These are phyloP conservation scores for Naganishia albida DNA, from an alignment of 1,284 basidiomycete species.

Conservation along the genomic window DNA sequence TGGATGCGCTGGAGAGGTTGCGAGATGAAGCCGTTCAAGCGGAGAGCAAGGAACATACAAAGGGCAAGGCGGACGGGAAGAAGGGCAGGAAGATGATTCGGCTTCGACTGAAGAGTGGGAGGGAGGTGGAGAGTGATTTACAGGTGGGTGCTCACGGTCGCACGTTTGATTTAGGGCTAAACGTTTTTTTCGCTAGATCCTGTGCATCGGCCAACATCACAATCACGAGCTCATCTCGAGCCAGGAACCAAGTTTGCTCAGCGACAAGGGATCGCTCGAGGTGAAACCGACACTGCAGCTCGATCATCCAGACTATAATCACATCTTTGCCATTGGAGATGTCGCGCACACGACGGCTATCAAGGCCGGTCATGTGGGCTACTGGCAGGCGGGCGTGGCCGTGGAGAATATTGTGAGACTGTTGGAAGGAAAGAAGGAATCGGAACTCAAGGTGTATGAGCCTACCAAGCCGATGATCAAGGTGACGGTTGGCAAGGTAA, in stretches of 20 bases:
- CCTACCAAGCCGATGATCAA: slow-evolving; percentile 67
- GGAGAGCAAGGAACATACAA: slow-evolving; percentile 13
- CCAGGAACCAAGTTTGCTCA: slow-evolving; percentile 24
- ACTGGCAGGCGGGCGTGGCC: slow-evolving; percentile 59
- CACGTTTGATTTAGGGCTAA: background rate
- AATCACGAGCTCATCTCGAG: slow-evolving; percentile 64
- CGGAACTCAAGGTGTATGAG: slow-evolving; percentile 61
- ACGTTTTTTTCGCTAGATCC: slow-evolving; percentile 56
- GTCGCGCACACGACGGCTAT: slow-evolving; percentile 50
- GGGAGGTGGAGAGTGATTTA: slow-evolving; percentile 55
- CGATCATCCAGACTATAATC: slow-evolving; percentile 42
- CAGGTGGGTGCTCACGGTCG: slow-evolving; percentile 56
- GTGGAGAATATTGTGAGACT: slow-evolving; percentile 53
- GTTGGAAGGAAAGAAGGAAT: slow-evolving; percentile 37
- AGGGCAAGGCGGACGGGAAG: background rate
- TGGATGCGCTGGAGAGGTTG: slow-evolving; percentile 30
- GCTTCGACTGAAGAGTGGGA: slow-evolving; percentile 27
- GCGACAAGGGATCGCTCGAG: slow-evolving; percentile 55
- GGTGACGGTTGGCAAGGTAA: slow-evolving; percentile 64
- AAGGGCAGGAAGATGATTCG: slow-evolving; percentile 29
- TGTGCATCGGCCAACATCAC: slow-evolving; percentile 74
- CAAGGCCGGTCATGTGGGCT: slow-evolving; percentile 68
- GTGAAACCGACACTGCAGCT: slow-evolving; percentile 67
- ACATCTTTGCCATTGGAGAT: slow-evolving; percentile 52
- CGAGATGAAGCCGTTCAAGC: slow-evolving; percentile 29